Base-by-base conservation (phyloP, 352 stramenopile genomes). In the Pythium folliculosum region DNA sequence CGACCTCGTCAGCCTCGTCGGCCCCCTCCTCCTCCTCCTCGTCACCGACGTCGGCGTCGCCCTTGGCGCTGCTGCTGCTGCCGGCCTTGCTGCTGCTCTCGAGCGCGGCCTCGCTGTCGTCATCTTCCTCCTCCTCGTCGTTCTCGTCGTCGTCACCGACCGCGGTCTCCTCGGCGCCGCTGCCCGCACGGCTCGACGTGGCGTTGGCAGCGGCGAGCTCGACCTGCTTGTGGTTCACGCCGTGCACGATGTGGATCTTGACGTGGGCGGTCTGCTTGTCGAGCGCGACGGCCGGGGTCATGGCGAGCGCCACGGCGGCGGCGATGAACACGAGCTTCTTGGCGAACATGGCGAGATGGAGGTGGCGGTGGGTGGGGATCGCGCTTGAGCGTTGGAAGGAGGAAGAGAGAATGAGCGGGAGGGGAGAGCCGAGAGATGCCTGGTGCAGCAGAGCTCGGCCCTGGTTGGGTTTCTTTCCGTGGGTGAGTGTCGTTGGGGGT, bases 261-360 rank as follows among this genome's bases (percentile, higher is more conserved):
- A 23, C 35, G 67, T 45, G 55, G 23, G 64, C 14, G 19, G 9
- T 22, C 35, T 72, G 45, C 27, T n/a, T n/a, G 32, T 30, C 32
- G 40, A 23, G n/a, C 37, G 45, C 43, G 60, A 50, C 49, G 38
- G 52, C 54, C 3, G 60, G 10, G 40, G 30, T 43, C n/a, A 65
- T 22, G 21, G 55, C 53, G 53, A 69, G 55, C 25, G 65, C 65
- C 49, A 66, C 65, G 23, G 58, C 56, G 40, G 65, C 65, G 7
- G 65, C 65, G 47, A 72, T 72, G n/a, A 72, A 27, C 9, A 72
- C 22, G 59, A 72, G 65, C 65, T 72, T 72, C 44, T 61, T 61
- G 45, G 44, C 54, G 45, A 72, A 60, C 65, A 71, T 71, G n/a
- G n/a, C n/a, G n/a, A n/a, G n/a, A n/a, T n/a, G n/a, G n/a, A n/a